Evolutionary conservation across 2,329 filamentous ascomycete species (phyloP), one percentile per base, ranked within the genome.

Genomic region (Cercospora brassicicola): DNA sequence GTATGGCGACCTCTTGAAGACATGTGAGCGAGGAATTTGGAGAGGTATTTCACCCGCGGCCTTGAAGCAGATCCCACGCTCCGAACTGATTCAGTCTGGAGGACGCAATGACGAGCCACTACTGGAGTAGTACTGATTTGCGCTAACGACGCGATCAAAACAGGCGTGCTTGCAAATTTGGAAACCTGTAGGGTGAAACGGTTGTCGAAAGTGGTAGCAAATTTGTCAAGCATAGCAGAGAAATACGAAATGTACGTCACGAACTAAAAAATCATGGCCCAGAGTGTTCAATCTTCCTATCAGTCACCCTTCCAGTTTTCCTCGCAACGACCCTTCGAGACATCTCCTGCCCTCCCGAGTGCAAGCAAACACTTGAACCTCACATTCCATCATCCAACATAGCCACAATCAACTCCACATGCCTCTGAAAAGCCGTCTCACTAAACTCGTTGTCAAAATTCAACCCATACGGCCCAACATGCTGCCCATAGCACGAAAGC

Each of bases 381-480:
- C 13, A 55, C 48, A 55, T 28, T 6, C 48, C 48, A 30, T 55
- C 48, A 23, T n/a, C 23, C 48, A 28, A 55, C 48, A 55, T 55
- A 5, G 48, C 48, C 5, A 55, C 48, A 55, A 55, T 55, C 48
- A 55, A 55, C 48, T 55, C 23, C 48, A 55, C 48, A 55, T 55
- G 48, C 23, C 48, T 55, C 15, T 28, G 20, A 13, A 26, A 23
- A 28, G 23, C 26, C 48, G 48, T 55, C 31, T 62, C 56, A n/a
- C 62, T 66, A 56, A 67, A 70, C 57, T 70, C 68, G 8, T 28
- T 62, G 28, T 66, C 68, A 59, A 36, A 70, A 20, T 70, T 70
- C 66, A 70, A 60, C 18, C 68, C 68, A 59, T 70, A 70, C 31
- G 68, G 68, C 66, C 66, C 66, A 26, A 70, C 56, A 30, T 70